phyloP scores from a whole-genome alignment of 2,329 filamentous ascomycete genomes.

The Fusarium musae region DNA sequence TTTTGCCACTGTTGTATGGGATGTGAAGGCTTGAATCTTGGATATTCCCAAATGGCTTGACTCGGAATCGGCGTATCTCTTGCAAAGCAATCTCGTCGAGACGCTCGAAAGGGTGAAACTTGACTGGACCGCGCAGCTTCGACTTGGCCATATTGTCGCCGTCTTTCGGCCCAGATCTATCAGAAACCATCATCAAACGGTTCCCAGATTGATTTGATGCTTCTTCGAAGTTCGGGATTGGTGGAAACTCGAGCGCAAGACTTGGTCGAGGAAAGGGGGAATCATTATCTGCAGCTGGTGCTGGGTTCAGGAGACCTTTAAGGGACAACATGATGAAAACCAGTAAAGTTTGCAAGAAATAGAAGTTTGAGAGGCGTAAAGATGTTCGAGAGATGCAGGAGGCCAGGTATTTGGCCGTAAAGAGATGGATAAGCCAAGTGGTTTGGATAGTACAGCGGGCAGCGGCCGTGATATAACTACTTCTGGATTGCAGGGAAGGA shows the following conservation, averaged over 20 bases:
- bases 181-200: slow-evolving; percentile 22
- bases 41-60: slow-evolving; percentile 74
- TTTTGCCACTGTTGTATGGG: slow-evolving; percentile 95
- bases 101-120: slow-evolving; percentile 79
- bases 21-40: slow-evolving; percentile 76
- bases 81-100: slow-evolving; percentile 66
- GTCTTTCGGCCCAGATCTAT: slow-evolving; percentile 57
- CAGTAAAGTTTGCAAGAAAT: slow-evolving; percentile 29
- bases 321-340: slow-evolving; percentile 68
- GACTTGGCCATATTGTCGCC: slow-evolving; percentile 61
- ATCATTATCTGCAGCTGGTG: slow-evolving; percentile 56
- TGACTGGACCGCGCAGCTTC: slow-evolving; percentile 73
- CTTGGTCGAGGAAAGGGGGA: slow-evolving; percentile 51
- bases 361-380: slow-evolving; percentile 1
- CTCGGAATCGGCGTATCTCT: slow-evolving; percentile 70
- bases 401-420: slow-evolving; percentile 16
- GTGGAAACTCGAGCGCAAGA: slow-evolving; percentile 44
- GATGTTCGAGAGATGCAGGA: slow-evolving; percentile 19
- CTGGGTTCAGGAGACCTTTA: slow-evolving; percentile 73
- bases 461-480: slow-evolving; percentile 45
- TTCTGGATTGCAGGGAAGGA: slow-evolving; percentile 40
- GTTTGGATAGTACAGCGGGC: slow-evolving; percentile 43
- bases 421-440: slow-evolving; percentile 32
- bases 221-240: slow-evolving; percentile 17
- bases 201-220: slow-evolving; percentile 10